Conservation (phyloP, 2,329 filamentous ascomycete species). For the Trichoderma endophyticum region DNA sequence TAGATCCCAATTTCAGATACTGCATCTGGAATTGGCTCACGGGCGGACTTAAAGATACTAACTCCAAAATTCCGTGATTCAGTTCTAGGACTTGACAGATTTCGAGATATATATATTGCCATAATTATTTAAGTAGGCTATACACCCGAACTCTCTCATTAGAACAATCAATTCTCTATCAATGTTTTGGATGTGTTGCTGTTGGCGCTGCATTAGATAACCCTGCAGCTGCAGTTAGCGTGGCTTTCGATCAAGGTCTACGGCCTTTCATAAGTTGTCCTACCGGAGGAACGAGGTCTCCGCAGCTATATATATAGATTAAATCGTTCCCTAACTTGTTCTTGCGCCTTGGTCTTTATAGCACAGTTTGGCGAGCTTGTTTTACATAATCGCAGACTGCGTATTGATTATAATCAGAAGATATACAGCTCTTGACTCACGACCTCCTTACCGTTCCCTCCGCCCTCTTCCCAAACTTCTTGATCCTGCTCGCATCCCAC, state of each 20-base stretch:
- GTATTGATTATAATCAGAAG: not conserved
- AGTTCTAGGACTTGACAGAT: not conserved
- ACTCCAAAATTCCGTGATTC: not conserved
- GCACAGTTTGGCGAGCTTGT: too few relatives aligned
- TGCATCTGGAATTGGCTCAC: not conserved
- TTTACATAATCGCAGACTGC: too few relatives aligned
- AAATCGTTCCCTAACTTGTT: too few relatives aligned
- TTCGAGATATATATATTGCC: not conserved
- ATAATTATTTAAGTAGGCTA: not conserved
- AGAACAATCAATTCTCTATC: not conserved
- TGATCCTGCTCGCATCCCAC: constrained; percentile 47
- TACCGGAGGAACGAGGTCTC: too few relatives aligned
- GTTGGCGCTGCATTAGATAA: not conserved
- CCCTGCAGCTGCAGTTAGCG: not conserved
- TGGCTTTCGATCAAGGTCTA: too few relatives aligned
- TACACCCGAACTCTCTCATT: not conserved
- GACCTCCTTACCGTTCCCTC: not conserved
- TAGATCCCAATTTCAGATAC: not conserved
- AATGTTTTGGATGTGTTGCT: not conserved
- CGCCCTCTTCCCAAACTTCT: constrained; percentile 41
- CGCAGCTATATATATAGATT: too few relatives aligned
- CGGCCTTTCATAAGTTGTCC: too few relatives aligned
- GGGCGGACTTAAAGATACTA: not conserved
- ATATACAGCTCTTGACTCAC: not conserved
- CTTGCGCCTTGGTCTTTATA: too few relatives aligned